phyloP scores from a whole-genome alignment of 352 stramenopile genomes.

The Elongisporangium undulatum region DNA sequence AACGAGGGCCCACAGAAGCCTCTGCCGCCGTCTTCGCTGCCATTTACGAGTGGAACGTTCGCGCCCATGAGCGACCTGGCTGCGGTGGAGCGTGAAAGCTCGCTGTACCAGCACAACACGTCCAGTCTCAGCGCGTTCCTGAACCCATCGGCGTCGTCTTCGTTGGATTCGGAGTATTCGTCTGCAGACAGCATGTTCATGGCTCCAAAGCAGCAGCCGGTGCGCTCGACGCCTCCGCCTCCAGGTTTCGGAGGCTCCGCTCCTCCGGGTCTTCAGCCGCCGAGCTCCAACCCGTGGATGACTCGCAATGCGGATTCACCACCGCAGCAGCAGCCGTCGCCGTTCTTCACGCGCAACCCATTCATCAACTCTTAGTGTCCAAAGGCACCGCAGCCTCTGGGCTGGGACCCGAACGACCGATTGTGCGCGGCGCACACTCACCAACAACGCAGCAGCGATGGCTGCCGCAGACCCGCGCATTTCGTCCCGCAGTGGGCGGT shows the following conservation, averaged over 20 bases:
- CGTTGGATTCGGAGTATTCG: constrained; percentile 4
- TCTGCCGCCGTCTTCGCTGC: constrained; percentile 4
- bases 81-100: constrained; percentile 61
- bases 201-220: constrained; percentile 19
- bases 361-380: constrained; percentile 53
- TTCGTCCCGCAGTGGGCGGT: background rate
- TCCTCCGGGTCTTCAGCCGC: constrained; percentile 3
- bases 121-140: constrained; percentile 79
- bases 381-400: background rate
- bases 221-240: constrained; percentile 24
- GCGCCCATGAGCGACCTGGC: constrained; percentile 61
- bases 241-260: constrained; percentile 26
- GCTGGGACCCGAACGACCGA: background rate
- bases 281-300: constrained; percentile 1
- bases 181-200: background rate
- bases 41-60: constrained; percentile 18
- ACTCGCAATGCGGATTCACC: constrained; percentile 4
- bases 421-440: background rate
- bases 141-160: constrained; percentile 16
- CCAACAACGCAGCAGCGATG: background rate
- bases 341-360: constrained; percentile 47
- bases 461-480: background rate
- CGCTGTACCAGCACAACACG: constrained; percentile 60
- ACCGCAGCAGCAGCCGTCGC: constrained; percentile 14
- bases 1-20: constrained; percentile 1